phyloP scores from a whole-genome alignment of 2,329 filamentous ascomycete species.

The Didymella keratinophila region DNA sequence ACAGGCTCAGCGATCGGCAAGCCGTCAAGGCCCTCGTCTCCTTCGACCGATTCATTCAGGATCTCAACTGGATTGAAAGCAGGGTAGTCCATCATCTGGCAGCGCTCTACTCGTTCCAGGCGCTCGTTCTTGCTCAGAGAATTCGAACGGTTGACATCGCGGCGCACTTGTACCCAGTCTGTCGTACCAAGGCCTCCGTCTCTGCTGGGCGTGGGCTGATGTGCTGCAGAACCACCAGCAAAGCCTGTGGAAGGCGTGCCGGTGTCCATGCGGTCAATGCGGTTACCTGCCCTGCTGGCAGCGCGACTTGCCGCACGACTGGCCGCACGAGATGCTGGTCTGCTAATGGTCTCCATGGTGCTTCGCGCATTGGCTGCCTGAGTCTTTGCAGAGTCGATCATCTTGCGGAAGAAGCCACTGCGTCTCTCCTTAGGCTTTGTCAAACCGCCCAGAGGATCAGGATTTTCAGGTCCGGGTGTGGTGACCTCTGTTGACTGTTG shows the following conservation, averaged over 20 bases:
- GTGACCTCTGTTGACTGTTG: conserved; percentile 57
- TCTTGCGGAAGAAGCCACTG: conserved; percentile 93
- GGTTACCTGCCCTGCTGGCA: conserved; percentile 38
- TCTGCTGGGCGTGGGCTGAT: conserved; percentile 57
- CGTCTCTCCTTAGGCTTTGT: conserved; percentile 77
- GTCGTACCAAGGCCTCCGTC: conserved; percentile 75
- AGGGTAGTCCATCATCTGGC: conserved; percentile 92
- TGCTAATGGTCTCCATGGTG: conserved; percentile 70
- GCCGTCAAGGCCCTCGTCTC: conserved; percentile 88
- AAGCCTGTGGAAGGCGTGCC: conserved; percentile 61
- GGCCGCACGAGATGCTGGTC: conserved; percentile 50
- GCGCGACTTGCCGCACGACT: conserved; percentile 54
- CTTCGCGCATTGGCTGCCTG: conserved; percentile 88
- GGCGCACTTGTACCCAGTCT: conserved; percentile 97
- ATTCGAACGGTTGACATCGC: conserved; percentile 95
- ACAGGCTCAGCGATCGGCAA: conserved; percentile 81
- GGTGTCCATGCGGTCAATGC: conserved; percentile 35
- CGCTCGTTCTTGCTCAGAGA: conserved; percentile 89
- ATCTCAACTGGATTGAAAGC: conserved; percentile 90
- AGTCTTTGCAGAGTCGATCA: conserved; percentile 92
- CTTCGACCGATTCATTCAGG: conserved; percentile 82
- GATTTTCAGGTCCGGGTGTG: conserved; percentile 66
- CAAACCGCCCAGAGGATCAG: conserved; percentile 79
- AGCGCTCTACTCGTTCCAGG: conserved; percentile 83
- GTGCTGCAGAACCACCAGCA: conserved; percentile 55